Evolutionary conservation across 1,139 yeast genomes (phyloP), one percentile per base, ranked within the genome.

Genomic region (Dujonia santamariae): DNA sequence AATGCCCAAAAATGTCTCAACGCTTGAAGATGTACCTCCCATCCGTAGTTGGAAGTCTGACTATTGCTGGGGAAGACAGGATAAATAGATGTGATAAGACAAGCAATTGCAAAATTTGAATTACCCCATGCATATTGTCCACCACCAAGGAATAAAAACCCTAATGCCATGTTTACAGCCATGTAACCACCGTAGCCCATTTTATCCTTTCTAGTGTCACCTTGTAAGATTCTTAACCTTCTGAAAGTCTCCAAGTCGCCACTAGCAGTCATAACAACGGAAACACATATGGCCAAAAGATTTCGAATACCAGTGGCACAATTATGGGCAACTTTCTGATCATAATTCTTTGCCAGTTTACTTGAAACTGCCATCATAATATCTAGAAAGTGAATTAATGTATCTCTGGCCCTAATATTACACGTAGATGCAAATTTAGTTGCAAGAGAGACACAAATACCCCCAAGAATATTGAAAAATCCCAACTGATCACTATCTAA

Each of bases 1-100:
- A 92, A 61, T 0, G 90, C 85, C 97, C 98, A 94, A 44, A 94
- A 82, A 55, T 88, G 95, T 32, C 96, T 70, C 30, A 90, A 63
- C 1, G 95, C 96, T 54, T 88, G 96, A 36, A 92, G 60, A 51
- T 85, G 87, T 12, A 82, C 75, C 37, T 75, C 79, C 37, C 64
- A 60, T 17, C 67, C 75, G 21, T 32, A 16, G 47, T 50, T 22
- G 24, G 16, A 56, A 52, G 30, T 59, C 61, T 4, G 48, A 50
- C 9, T 9, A 15, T 22, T 22, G 4, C 19, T 19, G 1, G 94
- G 86, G 44, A 79, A 80, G 4, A 84, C 70, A 0, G 97, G 96
- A 43, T 85, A 83, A 31, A 82, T 66, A 2, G 96, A 75, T 0
- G 85, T 75, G 1, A 88, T 67, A 41, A 87, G 65, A n/a, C 82